A percentile compares a stretch with the other conserved stretches of the same genome.
These are phyloP conservation scores for Diaporthe sp. DNA, from an alignment of 2,329 filamentous ascomycete genomes.

Conservation along the genomic window DNA sequence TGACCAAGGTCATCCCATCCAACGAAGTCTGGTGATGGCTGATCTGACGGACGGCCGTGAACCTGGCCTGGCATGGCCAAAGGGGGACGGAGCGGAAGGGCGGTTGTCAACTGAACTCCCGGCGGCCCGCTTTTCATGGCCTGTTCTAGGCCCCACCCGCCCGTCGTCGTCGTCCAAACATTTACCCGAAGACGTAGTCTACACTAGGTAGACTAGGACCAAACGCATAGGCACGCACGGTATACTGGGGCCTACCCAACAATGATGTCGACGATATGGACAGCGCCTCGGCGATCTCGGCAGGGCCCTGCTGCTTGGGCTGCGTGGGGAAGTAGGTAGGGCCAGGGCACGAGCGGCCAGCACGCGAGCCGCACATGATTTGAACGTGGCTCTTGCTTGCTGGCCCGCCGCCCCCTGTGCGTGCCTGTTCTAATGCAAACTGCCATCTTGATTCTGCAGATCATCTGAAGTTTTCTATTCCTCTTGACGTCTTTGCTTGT, in stretches of 20 bases:
- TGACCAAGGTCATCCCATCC: conserved; percentile 16
- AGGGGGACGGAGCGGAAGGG: not conserved
- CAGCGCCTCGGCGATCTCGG: conserved; percentile 13
- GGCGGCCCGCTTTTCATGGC: conserved; percentile 28
- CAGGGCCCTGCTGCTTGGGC: not conserved
- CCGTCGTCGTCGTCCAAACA: conserved; percentile 16
- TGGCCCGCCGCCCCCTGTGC: not conserved
- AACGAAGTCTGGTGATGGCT: conserved; percentile 12
- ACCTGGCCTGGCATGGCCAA: not conserved
- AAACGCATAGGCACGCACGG: not conserved
- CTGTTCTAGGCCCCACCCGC: conserved; percentile 27
- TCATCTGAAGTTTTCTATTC: conserved; percentile 3
- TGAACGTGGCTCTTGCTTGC: not conserved
- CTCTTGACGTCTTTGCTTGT: not conserved
- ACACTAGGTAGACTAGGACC: not conserved
- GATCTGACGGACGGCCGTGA: conserved; percentile 2
- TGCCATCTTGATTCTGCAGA: conserved; percentile 3
- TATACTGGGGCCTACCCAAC: not conserved
- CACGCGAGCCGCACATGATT: conserved; percentile 6
- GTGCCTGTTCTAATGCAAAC: conserved; percentile 14
- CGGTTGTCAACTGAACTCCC: conserved; percentile 31
- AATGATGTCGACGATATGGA: conserved; percentile 2
- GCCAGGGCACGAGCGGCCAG: not conserved
- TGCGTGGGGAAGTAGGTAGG: not conserved
- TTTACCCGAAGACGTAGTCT: conserved; percentile 1